Base-by-base conservation (phyloP, 2,329 filamentous ascomycete species). In the Fusarium pininemorale region DNA sequence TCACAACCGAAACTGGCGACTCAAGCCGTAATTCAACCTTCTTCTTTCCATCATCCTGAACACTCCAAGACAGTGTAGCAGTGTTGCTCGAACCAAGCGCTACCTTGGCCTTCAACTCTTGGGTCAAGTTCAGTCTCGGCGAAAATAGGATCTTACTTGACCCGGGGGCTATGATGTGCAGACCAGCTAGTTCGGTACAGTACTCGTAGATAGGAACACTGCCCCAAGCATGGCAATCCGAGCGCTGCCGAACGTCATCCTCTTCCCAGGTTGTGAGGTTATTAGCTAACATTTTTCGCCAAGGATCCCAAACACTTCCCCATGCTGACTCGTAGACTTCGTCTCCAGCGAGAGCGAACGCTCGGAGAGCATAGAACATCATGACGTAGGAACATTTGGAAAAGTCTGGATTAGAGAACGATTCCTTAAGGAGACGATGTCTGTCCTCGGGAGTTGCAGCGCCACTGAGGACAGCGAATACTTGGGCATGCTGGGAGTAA, bases 381-480 rank as follows among this genome's bases (percentile, higher is more conserved):
- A 64, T 64, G 0, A 55, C 54, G 6, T 22, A 61, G 3, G 12
- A 55, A 12, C 6, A 55, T 38, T 37, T 22, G 1, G 30, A 61
- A 5, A 64, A 4, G 0, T 1, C 4, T 38, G 38, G 38, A 5
- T 56, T 0, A 8, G 38, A 11, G 6, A 56, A 56, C 6, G 54
- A 32, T 0, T 44, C 38, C 6, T 9, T 8, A 0, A 44, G 12
- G 1, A 56, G 28, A 0, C 16, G 28, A 0, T 22, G 16, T 1
- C 5, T 4, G 2, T 44, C 38, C 2, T 44, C 20, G 3, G 22
- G 11, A 0, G 4, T 3, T 20, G 10, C 38, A 1, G 30, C 38
- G 12, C 62, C 62, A 7, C 44, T 22, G 13, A 64, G 44, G 1
- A 61, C 22, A 1, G 38, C 62, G 14, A 57, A 64, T 1, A 61